phyloP scores from a whole-genome alignment of 139 green algal genomes.

The Volvox africanus region DNA sequence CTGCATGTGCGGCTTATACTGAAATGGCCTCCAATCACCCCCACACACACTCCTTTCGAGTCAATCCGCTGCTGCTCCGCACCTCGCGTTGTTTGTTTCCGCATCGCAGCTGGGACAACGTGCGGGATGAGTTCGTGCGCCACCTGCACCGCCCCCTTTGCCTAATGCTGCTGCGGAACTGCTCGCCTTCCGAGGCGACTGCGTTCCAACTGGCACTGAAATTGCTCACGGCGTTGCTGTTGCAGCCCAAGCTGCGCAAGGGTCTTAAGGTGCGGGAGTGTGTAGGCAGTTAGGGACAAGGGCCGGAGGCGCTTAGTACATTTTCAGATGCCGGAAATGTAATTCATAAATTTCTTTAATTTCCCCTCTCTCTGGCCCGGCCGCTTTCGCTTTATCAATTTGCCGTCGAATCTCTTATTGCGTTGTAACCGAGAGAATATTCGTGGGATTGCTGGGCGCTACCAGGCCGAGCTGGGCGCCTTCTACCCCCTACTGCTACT shows the following conservation, averaged over 20 bases:
- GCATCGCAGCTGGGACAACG: slow-evolving; percentile 75
- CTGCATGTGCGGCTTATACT: not conserved
- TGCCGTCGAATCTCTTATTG: no score
- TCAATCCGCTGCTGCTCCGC: no score
- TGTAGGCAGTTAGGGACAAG: not conserved
- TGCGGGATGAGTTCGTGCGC: slow-evolving; percentile 75
- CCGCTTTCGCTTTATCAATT: no score
- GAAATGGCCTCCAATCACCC: no score
- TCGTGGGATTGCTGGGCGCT: no score
- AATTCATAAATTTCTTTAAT: no score
- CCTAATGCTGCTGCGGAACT: slow-evolving; percentile 88
- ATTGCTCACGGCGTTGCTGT: slow-evolving; percentile 68
- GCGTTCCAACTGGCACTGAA: slow-evolving; percentile 68
- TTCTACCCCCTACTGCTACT: slow-evolving; percentile 93
- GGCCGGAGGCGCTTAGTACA: no score
- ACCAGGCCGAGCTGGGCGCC: slow-evolving; percentile 88
- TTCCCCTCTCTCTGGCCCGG: no score
- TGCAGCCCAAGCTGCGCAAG: slow-evolving; percentile 53
- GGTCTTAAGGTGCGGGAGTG: slow-evolving; percentile 45
- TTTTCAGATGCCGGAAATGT: no score
- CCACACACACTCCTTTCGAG: no score
- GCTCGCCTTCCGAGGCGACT: slow-evolving; percentile 58
- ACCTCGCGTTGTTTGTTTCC: not conserved
- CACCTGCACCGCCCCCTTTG: slow-evolving; percentile 89
- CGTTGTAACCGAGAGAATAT: no score